Conservation (phyloP, 805 yeast species). For the Ogataea nakhonphanomensis region DNA sequence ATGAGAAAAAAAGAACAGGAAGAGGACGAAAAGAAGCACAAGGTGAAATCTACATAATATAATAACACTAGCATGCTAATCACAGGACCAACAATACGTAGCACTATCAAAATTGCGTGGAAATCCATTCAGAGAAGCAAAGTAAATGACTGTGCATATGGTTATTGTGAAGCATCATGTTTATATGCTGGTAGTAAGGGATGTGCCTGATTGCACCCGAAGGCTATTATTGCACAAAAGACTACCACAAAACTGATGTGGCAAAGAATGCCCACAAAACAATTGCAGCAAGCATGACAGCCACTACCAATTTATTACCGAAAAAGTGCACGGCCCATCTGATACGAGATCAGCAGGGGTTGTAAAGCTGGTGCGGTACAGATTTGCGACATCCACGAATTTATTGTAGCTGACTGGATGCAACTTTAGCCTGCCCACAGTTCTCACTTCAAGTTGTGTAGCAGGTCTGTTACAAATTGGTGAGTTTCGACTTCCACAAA, state of each 20-base stretch:
- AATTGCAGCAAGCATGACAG: constrained; percentile 3
- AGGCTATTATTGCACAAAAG: too few relatives aligned
- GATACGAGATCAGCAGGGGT: background rate
- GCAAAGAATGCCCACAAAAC: background rate
- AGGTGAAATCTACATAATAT: background rate
- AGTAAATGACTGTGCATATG: background rate
- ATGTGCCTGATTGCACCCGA: too few relatives aligned
- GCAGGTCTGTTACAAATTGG: background rate
- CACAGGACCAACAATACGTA: background rate
- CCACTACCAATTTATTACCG: background rate
- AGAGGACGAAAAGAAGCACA: constrained; percentile 1
- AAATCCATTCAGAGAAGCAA: background rate
- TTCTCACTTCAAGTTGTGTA: background rate
- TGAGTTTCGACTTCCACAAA: constrained; percentile 7
- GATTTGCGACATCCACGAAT: too few relatives aligned
- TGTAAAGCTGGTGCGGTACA: too few relatives aligned
- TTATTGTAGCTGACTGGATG: too few relatives aligned
- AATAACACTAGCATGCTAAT: background rate
- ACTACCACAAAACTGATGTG: too few relatives aligned
- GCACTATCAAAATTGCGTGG: background rate
- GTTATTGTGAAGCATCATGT: too few relatives aligned
- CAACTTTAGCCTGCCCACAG: too few relatives aligned
- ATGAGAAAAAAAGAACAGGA: constrained; percentile 1
- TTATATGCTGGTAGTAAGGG: too few relatives aligned
- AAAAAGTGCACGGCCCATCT: background rate